Evolutionary conservation across 1,139 yeast genomes (phyloP), one percentile per base, ranked within the genome.

Genomic region (Hyphopichia khmerensis): DNA sequence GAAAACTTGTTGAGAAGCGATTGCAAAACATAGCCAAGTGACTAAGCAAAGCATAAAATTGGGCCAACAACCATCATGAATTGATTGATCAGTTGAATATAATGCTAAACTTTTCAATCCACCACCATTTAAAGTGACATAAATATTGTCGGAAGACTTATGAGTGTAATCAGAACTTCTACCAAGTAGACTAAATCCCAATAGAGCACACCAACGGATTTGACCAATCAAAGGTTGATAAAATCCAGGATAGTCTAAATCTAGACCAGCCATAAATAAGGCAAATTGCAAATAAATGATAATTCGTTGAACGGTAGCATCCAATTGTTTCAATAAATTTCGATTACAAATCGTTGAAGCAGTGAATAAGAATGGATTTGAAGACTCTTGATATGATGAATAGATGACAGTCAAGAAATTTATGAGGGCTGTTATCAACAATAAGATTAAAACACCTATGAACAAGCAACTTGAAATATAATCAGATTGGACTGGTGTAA

Each of bases 311-410:
- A 73, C 68, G 7, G 79, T 73, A 1, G 88, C 86, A 38, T 81
- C 83, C 43, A 80, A 57, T 43, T 82, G 82, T 38, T 75, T 70
- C 39, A 82, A 62, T 31, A 83, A 68, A 17, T 81, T 72, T 26
- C 69, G 77, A 53, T 82, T 82, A 55, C 85, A 81, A 42, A 82
- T 79, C 26, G 81, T 76, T 8, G 87, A 80, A 6, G 85, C 84
- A 29, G 69, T 67, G 58, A 78, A 73, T 32, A 81, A 57, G 47
- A 79, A 80, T 2, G 83, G 80, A 49, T 82, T 79, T 9, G 73
- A 62, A 1, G 87, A 75, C 50, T 84, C 87, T 48, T 82, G 84
- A 65, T 82, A 77, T 1, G 84, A 80, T 38, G 86, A 80, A 46
- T 68, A 60, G 11, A 72, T 58, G 42, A 77, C 67, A 5, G 77